Base-by-base conservation (phyloP, 2,329 filamentous ascomycete genomes). In the Ceratocystis lukuohia region DNA sequence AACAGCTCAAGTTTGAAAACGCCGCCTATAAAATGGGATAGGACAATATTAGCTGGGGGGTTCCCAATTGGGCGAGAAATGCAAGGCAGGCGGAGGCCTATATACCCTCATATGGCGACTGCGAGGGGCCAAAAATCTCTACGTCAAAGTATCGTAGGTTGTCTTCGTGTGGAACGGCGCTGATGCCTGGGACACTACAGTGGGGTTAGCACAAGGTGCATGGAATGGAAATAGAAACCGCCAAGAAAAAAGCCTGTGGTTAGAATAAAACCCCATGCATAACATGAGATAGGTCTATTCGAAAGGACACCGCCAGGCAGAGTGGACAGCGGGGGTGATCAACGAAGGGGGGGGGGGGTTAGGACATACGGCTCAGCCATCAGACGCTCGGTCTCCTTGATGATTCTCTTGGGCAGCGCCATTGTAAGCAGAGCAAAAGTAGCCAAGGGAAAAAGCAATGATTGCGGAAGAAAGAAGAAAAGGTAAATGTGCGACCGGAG, bases 91-190 rank as follows among this genome's bases (percentile, higher is more conserved):
- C 8, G 28, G 12, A 12, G 22, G 37, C 20, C 7, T 46, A 73
- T 79, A 67, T 74, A 95, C 93, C 91, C 82, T 97, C 92, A 74
- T 97, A 97, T 68, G 94, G 94, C 66, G 93, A 96, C 73, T 92
- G 88, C 48, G 87, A 85, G 25, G 93, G 93, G 5, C 93, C 93
- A 74, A 96, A 87, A 74, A 99, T 96, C 72, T 89, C 91, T 71
- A 99, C 95, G 75, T 99, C 95, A 73, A 99, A 99, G 78, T 99
- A 99, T 71, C 94, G 85, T 67, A 97, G 84, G 77, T 99, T 99
- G 72, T 99, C 94, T 72, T 96, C 91, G 76, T 97, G 94, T 62
- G 95, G 95, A 64, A 95, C 82, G 62, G 94, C 94, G 73, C 90
- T 96, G 78, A 99, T 99, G 69, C 94, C 94, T 37, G 93, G 91